Percentiles rank a stretch among this genome's conserved stretches.
Evolutionary conservation across 768 basidiomycete species (phyloP).

Genomic region (Aureoboletus auriporus): DNA sequence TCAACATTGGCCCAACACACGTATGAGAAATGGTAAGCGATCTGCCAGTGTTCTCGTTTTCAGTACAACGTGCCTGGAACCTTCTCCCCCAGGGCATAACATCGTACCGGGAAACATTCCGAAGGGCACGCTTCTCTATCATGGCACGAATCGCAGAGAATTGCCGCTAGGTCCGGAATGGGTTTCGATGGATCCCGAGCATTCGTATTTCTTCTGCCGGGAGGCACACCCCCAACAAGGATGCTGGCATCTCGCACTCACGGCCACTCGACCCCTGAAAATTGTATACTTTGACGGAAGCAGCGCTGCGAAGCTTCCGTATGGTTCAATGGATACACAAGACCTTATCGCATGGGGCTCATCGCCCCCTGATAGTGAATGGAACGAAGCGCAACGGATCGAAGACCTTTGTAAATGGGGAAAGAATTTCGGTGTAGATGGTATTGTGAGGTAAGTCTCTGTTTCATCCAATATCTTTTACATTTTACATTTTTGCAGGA

Average conservation of each 20-base stretch:
- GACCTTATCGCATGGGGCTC: conserved; percentile 31
- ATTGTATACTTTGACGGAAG: conserved; percentile 11
- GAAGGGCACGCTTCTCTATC: conserved; percentile 3
- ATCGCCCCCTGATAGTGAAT: conserved; percentile 15
- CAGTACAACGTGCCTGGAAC: background rate
- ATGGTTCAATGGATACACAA: conserved; percentile 32
- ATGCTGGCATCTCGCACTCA: conserved; percentile 6
- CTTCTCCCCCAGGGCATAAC: background rate
- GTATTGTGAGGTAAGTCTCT: conserved; percentile 24
- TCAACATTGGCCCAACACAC: conserved; percentile 38
- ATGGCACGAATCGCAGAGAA: conserved; percentile 3
- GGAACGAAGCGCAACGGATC: conserved; percentile 22
- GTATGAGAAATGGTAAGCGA: conserved; percentile 30
- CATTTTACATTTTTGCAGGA: conserved; percentile 28
- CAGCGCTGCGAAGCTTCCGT: conserved; percentile 9
- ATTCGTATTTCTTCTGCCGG: conserved; percentile 31
- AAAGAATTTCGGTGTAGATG: conserved; percentile 27
- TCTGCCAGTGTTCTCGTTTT: background rate
- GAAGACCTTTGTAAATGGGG: conserved; percentile 31
- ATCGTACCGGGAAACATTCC: conserved; percentile 6
- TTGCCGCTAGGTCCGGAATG: conserved; percentile 27
- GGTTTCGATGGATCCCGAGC: conserved; percentile 29
- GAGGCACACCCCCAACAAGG: conserved; percentile 13
- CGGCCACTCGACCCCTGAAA: conserved; percentile 7
- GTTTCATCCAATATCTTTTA: conserved; percentile 18